phyloP scores from a whole-genome alignment of 208 protist genomes.

The Porcisia deanei region DNA sequence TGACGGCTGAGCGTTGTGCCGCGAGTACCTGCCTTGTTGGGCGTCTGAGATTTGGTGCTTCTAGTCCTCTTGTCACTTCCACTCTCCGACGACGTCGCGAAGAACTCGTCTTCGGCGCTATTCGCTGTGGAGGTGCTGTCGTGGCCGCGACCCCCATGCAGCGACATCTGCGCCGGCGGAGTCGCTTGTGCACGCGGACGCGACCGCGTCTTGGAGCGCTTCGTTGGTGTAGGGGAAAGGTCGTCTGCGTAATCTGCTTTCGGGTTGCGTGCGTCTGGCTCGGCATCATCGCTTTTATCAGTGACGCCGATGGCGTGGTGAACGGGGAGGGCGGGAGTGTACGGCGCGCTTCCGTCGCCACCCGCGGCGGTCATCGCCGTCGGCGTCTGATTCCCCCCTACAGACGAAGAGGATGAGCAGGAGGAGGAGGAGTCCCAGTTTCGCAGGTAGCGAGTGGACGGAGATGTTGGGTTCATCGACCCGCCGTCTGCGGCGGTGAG shows the following conservation, averaged over 20 bases:
- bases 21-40: background rate
- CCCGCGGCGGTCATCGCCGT: background rate
- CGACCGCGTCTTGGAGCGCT: conserved; percentile 56
- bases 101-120: conserved; percentile 32
- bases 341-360: background rate
- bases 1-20: background rate
- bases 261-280: conserved; percentile 21
- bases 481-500: background rate
- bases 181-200: conserved; percentile 2
- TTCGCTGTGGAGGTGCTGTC: conserved; percentile 14
- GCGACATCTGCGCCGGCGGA: background rate
- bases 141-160: background rate
- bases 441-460: conserved; percentile 18
- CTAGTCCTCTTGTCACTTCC: conserved; percentile 1
- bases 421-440: conserved; percentile 23
- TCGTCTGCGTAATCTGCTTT: conserved; percentile 21
- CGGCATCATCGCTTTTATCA: conserved; percentile 1
- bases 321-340: conserved; percentile 1
- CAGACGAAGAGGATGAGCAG: background rate
- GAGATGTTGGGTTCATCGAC: background rate
- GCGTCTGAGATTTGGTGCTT: background rate
- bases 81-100: conserved; percentile 10
- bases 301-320: background rate
- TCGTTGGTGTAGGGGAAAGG: conserved; percentile 51
- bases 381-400: background rate